phyloP scores from a whole-genome alignment of 495 filamentous ascomycete genomes.

The Penicillium alfredii region DNA sequence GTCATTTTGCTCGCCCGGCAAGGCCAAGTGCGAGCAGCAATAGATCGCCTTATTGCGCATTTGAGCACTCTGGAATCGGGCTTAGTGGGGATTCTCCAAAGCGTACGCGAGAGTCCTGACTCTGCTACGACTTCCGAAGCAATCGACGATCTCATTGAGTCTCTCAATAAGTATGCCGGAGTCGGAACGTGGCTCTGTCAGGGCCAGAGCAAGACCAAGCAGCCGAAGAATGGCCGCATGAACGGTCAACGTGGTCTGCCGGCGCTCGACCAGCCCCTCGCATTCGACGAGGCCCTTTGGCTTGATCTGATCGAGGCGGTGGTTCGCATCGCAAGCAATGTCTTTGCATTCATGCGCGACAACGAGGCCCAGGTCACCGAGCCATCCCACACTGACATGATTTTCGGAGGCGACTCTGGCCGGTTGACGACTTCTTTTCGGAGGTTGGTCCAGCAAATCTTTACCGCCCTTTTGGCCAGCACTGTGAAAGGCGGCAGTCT shows the following conservation, averaged over 20 bases:
- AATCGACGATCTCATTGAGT: slow-evolving; percentile 57
- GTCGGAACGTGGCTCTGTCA: slow-evolving; percentile 96
- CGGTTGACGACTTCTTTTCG: slow-evolving; percentile 62
- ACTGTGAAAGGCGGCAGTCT: slow-evolving; percentile 41
- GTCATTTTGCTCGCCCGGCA: slow-evolving; percentile 88
- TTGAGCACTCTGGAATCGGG: slow-evolving; percentile 72
- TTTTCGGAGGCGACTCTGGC: slow-evolving; percentile 14
- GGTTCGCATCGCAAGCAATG: slow-evolving; percentile 68
- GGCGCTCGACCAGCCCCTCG: slow-evolving; percentile 55
- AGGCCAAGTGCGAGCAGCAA: slow-evolving; percentile 75
- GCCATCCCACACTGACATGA: slow-evolving; percentile 6
- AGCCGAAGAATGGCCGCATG: slow-evolving; percentile 24
- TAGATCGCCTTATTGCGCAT: slow-evolving; percentile 76
- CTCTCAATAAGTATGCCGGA: slow-evolving; percentile 77
- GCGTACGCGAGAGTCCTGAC: slow-evolving; percentile 49
- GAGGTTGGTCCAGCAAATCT: slow-evolving; percentile 77
- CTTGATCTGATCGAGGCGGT: slow-evolving; percentile 81
- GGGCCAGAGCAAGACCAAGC: slow-evolving; percentile 68
- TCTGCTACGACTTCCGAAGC: slow-evolving; percentile 47
- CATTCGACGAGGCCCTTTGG: slow-evolving; percentile 79
- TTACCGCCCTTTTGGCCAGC: slow-evolving; percentile 76
- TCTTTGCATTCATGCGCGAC: slow-evolving; percentile 37
- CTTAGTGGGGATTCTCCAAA: slow-evolving; percentile 63
- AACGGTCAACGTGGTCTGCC: slow-evolving; percentile 33
- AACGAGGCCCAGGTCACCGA: slow-evolving; percentile 12